These are phyloP conservation scores for Diaporthe ampelina DNA, from an alignment of 2,329 filamentous ascomycete species.

Conservation along the genomic window DNA sequence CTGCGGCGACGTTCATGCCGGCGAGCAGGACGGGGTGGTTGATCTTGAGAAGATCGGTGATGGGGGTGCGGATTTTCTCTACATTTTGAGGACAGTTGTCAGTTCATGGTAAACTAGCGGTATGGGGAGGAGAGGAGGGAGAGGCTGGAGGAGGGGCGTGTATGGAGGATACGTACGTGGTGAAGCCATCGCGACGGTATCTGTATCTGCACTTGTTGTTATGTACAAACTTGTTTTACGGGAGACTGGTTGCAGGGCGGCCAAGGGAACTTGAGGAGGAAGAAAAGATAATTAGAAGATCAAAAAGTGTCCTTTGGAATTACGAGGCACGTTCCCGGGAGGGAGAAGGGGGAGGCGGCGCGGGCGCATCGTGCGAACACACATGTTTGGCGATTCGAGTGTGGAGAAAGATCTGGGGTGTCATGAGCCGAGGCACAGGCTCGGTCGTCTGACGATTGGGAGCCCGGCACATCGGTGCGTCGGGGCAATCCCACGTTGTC, in stretches of 20 bases:
- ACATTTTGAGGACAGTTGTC: conserved; percentile 41
- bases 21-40: conserved; percentile 96
- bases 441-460: conserved; percentile 32
- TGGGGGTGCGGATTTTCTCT: conserved; percentile 91
- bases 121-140: conserved; percentile 4
- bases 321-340: conserved; percentile 35
- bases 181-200: conserved; percentile 75
- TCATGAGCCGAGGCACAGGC: conserved; percentile 30
- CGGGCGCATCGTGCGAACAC: conserved; percentile 34
- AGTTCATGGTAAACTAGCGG: background rate
- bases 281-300: conserved; percentile 29
- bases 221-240: conserved; percentile 36
- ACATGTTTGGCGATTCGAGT: conserved; percentile 31
- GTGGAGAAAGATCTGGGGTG: conserved; percentile 32
- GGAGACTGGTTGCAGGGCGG: conserved; percentile 27
- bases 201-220: conserved; percentile 23
- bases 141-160: conserved; percentile 28
- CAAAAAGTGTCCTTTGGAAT: background rate
- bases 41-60: conserved; percentile 98
- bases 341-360: conserved; percentile 31
- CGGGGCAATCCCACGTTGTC: conserved; percentile 7
- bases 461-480: conserved; percentile 19
- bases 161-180: conserved; percentile 73
- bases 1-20: conserved; percentile 99
- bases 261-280: background rate